Evolutionary conservation across 176 grass and related monocot genomes (phyloP), one percentile per base, ranked within the genome.

Genomic region (Cocos nucifera): DNA sequence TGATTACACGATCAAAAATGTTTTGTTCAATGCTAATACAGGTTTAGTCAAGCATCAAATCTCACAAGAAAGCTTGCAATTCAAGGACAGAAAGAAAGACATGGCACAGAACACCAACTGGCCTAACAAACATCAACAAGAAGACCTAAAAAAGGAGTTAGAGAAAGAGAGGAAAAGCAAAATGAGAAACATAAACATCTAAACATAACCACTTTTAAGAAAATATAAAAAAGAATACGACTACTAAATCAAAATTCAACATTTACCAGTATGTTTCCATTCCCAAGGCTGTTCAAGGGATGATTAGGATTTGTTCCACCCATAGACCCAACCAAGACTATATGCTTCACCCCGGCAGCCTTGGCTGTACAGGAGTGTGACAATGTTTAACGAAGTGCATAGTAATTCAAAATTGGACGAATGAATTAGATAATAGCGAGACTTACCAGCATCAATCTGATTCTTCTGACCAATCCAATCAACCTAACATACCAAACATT

Each of bases 401-500:
- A 18, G 8, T 21, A 4, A 22, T 61, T 28, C 1, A 19, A 17
- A 49, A 44, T 44, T 0, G 18, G 19, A 22, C 58, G 15, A 8
- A 79, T 15, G n/a, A 49, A 1, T 25, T 32, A 61, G 21, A 56
- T 15, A 18, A 73, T n/a, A 25, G 16, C 20, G 52, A 53, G n/a
- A 3, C 28, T 62, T 77, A 83, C 89, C 89, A 32, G 76, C 69
- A 77, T 95, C 89, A 50, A 95, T 89, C 74, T 95, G 85, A 69
- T 95, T 86, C 79, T 83, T 95, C 24, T 95, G 89, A 17, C 85
- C 85, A 80, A 83, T 61, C 89, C 85, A 95, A 53, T 95, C 89
- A 63, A 95, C 82, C 89, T 86, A 66, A 1, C n/a, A 78, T 5
- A 50, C 39, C 69, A 22, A 69, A 69, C 7, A 17, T 18, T 49